Conservation (phyloP, 345 rosid species). For the Populus ilicifolia region DNA sequence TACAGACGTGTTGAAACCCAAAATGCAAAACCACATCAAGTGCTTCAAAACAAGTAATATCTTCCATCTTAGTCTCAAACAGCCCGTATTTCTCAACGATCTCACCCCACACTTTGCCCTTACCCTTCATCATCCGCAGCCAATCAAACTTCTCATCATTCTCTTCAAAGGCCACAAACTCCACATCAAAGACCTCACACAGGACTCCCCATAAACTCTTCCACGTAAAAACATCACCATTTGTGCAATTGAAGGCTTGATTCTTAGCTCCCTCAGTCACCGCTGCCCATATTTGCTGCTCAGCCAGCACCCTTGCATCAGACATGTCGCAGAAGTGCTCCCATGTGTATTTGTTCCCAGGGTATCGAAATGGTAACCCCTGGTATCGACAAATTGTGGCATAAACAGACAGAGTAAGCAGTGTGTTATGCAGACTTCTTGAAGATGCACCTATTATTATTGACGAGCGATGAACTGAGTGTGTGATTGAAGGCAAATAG, state of each 20-base stretch:
- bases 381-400: conserved; percentile 29
- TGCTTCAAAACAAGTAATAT: conserved; percentile 28
- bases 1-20: conserved; percentile 34
- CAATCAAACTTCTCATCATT: conserved; percentile 17
- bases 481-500: conserved; percentile 3
- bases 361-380: conserved; percentile 27
- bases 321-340: conserved; percentile 37
- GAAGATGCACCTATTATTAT: conserved; percentile 37
- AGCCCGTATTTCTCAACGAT: conserved; percentile 32
- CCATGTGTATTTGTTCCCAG: conserved; percentile 33
- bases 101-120: conserved; percentile 31
- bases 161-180: conserved; percentile 30
- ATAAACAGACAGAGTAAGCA: conserved; percentile 20
- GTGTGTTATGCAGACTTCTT: conserved; percentile 19
- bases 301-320: conserved; percentile 27
- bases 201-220: conserved; percentile 28
- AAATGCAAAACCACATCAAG: conserved; percentile 17
- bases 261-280: conserved; percentile 3
- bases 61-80: conserved; percentile 26
- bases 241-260: conserved; percentile 38
- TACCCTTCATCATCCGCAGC: conserved; percentile 16
- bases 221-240: conserved; percentile 36
- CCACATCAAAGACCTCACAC: conserved; percentile 22
- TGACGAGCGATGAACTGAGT: conserved; percentile 31
- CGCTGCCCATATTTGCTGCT: conserved; percentile 38